A percentile compares a stretch with the other conserved stretches of the same genome.
Evolutionary conservation across 2,329 filamentous ascomycete species (phyloP).

Genomic region (Fusarium praegraminearum): DNA sequence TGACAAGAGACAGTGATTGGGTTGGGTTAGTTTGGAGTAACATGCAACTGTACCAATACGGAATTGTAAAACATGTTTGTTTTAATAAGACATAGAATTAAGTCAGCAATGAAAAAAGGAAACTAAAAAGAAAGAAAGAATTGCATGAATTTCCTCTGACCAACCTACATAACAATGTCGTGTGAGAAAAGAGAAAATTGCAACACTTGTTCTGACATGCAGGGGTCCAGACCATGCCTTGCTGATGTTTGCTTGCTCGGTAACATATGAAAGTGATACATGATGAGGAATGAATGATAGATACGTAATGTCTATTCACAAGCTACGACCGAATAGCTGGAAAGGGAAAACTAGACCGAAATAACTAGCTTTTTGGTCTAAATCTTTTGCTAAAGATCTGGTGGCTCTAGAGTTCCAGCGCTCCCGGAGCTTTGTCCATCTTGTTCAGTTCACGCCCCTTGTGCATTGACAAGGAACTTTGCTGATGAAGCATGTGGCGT

Average conservation of each 20-base stretch:
- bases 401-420: conserved; percentile 3
- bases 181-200: conserved; percentile 9
- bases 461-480: neutral
- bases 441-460: neutral
- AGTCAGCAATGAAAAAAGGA: neutral
- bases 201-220: neutral
- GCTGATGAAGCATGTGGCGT: neutral
- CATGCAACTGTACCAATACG: conserved; percentile 13
- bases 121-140: neutral
- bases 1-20: neutral
- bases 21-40: conserved; percentile 2
- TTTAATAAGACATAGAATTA: neutral
- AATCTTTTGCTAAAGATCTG: conserved; percentile 13
- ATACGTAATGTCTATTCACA: neutral
- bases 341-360: neutral
- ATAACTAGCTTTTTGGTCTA: neutral
- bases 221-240: neutral
- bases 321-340: neutral
- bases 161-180: neutral
- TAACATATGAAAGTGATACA: conserved; percentile 19
- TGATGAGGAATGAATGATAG: neutral
- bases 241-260: neutral
- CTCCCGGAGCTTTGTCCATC: neutral
- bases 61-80: neutral
- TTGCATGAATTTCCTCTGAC: conserved; percentile 8